Conservation (phyloP, 345 rosid genomes). For the Nephelium lappaceum region DNA sequence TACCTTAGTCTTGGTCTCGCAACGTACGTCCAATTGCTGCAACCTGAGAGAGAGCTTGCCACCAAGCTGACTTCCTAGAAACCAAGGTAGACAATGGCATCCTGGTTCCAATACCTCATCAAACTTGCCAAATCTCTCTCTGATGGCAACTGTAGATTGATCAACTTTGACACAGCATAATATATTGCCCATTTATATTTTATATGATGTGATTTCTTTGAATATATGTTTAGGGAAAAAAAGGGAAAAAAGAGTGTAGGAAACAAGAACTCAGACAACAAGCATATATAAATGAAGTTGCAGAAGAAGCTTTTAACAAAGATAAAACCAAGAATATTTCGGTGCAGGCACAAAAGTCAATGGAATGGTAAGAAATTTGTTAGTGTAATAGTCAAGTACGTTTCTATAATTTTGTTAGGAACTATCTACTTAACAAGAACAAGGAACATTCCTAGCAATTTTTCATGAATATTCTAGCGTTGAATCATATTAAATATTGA, state of each 20-base stretch:
- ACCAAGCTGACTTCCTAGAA: conserved; percentile 51
- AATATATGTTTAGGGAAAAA: too few species aligned
- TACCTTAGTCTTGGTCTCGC: conserved; percentile 48
- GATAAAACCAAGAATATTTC: neutral
- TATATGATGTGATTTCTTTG: too few species aligned
- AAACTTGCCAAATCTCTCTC: conserved; percentile 58
- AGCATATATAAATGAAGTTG: neutral
- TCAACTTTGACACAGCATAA: conserved; percentile 55
- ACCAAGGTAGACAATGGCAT: conserved; percentile 69
- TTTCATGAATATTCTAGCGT: too few species aligned
- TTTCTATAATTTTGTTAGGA: neutral
- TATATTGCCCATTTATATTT: conserved; percentile 27
- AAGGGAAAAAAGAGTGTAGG: too few species aligned
- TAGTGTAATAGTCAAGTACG: neutral
- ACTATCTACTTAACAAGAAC: neutral
- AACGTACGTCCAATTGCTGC: conserved; percentile 40
- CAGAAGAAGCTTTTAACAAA: neutral
- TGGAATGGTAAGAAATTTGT: neutral
- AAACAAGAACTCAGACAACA: neutral
- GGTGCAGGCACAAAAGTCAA: neutral
- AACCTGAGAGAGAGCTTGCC: conserved; percentile 47
- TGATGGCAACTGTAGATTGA: conserved; percentile 61
- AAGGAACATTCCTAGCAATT: neutral
- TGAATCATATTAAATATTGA: too few species aligned
- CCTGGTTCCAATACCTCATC: conserved; percentile 65